Evolutionary conservation across 2,329 filamentous ascomycete genomes (phyloP).

Genomic region (Ophiosphaerella narmari): DNA sequence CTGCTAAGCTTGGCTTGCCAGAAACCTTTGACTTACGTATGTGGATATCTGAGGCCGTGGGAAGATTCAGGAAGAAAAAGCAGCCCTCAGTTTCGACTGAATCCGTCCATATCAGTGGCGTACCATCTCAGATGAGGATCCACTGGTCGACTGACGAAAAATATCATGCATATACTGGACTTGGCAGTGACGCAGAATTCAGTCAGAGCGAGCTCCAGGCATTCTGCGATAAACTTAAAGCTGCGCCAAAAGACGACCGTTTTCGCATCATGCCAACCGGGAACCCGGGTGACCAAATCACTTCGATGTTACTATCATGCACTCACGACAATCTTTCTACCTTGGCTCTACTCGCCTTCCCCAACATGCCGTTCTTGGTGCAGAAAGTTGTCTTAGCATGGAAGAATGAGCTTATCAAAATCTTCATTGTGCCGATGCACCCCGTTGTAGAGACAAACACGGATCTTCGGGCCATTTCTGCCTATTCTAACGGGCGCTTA

Average conservation of each 20-base stretch:
- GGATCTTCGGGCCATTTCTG: conserved; percentile 46
- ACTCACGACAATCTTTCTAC: conserved; percentile 42
- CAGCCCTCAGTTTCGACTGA: conserved; percentile 20
- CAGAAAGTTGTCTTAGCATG: conserved; percentile 38
- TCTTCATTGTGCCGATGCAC: conserved; percentile 43
- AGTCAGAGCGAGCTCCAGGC: conserved; percentile 58
- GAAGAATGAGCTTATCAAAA: conserved; percentile 37
- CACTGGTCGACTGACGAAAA: conserved; percentile 27
- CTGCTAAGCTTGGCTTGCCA: conserved; percentile 55
- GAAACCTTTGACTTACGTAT: conserved; percentile 32
- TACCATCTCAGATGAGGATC: conserved; percentile 22
- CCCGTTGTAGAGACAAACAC: conserved; percentile 33
- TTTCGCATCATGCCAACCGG: conserved; percentile 47
- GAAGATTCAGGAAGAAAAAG: conserved; percentile 13
- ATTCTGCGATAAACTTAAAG: conserved; percentile 50
- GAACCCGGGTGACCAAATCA: conserved; percentile 53
- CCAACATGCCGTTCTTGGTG: conserved; percentile 40
- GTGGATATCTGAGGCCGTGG: conserved; percentile 35
- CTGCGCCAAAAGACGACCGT: conserved; percentile 50
- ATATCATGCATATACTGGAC: conserved; percentile 52
- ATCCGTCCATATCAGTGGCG: conserved; percentile 30
- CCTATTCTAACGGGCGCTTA: conserved; percentile 33
- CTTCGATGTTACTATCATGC: conserved; percentile 47
- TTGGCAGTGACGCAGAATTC: conserved; percentile 51
- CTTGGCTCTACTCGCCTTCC: conserved; percentile 52